phyloP scores from a whole-genome alignment of 1,284 basidiomycete species.

The Trichosporon coremiiforme region DNA sequence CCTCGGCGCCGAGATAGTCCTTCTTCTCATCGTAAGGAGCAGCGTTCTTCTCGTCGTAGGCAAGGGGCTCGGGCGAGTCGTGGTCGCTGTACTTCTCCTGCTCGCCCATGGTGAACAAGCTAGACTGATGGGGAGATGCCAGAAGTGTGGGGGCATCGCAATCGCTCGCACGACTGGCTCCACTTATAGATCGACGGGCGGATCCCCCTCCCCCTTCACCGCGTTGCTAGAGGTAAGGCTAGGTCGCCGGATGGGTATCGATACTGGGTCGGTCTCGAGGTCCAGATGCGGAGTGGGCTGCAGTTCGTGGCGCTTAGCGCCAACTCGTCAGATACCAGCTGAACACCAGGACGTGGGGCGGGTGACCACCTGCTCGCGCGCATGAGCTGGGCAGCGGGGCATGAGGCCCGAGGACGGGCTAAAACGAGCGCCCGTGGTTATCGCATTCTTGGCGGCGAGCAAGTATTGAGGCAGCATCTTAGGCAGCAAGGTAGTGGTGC shows the following conservation, averaged over 20 bases:
- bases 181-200: background rate
- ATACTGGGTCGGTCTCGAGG: background rate
- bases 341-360: too few relatives aligned
- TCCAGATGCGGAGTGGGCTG: background rate
- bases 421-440: background rate
- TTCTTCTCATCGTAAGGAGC: slow-evolving; percentile 3
- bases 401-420: background rate
- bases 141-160: too few relatives aligned
- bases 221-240: background rate
- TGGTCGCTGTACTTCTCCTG: slow-evolving; percentile 3
- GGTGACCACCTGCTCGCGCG: too few relatives aligned
- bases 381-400: background rate
- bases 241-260: background rate
- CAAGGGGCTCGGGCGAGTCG: background rate
- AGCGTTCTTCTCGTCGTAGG: background rate
- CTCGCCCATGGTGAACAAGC: background rate
- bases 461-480: too few relatives aligned
- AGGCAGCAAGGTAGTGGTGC: too few relatives aligned
- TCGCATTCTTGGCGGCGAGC: background rate
- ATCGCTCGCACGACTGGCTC: background rate
- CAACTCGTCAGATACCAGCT: background rate
- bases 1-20: slow-evolving; percentile 7
- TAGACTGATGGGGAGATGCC: too few relatives aligned
- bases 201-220: too few relatives aligned
- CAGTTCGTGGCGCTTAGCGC: background rate